Base-by-base conservation (phyloP, 2,329 filamentous ascomycete species). In the Gnomoniopsis sp. region DNA sequence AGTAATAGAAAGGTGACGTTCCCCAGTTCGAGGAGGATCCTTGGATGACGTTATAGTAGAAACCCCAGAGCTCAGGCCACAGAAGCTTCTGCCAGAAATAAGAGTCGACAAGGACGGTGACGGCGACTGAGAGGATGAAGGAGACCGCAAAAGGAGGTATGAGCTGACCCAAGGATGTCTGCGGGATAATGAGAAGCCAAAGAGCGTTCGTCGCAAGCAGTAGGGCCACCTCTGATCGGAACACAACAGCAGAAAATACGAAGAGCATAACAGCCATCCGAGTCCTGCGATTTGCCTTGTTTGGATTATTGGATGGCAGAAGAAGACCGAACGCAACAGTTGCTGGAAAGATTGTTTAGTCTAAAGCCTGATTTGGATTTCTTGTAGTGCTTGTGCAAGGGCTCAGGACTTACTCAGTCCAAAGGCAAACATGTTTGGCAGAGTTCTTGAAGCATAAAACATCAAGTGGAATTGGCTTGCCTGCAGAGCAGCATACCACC, bases 371-470 rank as follows among this genome's bases (percentile, higher is more conserved):
- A 44, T 12, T 14, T 15, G 6, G 2, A 41, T 43, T 15, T 38
- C 21, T 11, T 8, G 19, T 19, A 6, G 7, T 38, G 11, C 19
- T 3, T n/a, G 26, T 4, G 26, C 38, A 6, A 6, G 33, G n/a
- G n/a, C 8, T 19, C 30, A 6, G 22, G 41, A 80, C 87, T 74
- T 78, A 93, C 88, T 91, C 59, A 97, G 76, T 11, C 86, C 85
- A 76, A 98, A 95, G 21, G 95, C 93, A 74, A 97, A 96, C 89
- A 96, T 96, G 71, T 99, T 99, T 2, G 95, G 95, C 64, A 99
- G 76, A 2, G 92, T 95, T 61, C 95, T 83, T 17, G 92, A 95
- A 15, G 93, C 88, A 77, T 99, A 99, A 74, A 91, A 99, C 62
- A 95, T 81, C 62, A 96, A 77, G 74, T 99, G 95, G 69, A 99